These are phyloP conservation scores for Penicillium bovifimosum DNA, from an alignment of 495 filamentous ascomycete species.

Conservation along the genomic window DNA sequence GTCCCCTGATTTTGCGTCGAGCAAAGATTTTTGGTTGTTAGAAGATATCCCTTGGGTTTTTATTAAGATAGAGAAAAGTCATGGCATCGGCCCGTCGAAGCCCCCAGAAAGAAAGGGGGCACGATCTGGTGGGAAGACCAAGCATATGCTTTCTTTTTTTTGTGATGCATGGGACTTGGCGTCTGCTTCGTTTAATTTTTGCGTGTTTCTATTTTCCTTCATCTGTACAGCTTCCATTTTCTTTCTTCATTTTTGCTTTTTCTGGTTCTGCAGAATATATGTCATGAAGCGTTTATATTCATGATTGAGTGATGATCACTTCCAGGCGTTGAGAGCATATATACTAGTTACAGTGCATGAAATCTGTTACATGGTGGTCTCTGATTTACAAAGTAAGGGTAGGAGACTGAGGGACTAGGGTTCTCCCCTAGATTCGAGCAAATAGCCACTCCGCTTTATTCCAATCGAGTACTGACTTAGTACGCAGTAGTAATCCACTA, in stretches of 20 bases:
- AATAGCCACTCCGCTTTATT: not conserved
- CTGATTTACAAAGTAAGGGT: conserved; percentile 7
- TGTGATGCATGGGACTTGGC: conserved; percentile 8
- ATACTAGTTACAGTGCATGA: not conserved
- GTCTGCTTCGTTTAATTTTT: conserved; percentile 1
- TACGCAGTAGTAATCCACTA: not conserved
- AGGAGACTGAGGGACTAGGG: not conserved
- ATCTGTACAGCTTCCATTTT: not conserved
- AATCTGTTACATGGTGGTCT: conserved; percentile 5
- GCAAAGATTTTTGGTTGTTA: conserved; percentile 18
- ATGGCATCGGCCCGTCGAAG: conserved; percentile 10
- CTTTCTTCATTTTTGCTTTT: not conserved
- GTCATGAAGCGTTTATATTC: conserved; percentile 8
- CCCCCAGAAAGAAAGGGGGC: not conserved
- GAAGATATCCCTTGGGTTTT: conserved; percentile 24
- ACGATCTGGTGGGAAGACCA: conserved; percentile 1
- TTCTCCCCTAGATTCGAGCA: conserved; percentile 3
- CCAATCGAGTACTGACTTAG: not conserved
- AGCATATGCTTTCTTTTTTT: conserved; percentile 13
- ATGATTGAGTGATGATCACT: conserved; percentile 9
- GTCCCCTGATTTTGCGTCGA: not conserved
- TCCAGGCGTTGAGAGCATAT: not conserved
- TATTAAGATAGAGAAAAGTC: conserved; percentile 21
- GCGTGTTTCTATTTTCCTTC: too few relatives aligned
- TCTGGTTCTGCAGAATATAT: conserved; percentile 6